These are phyloP conservation scores for Neoboletus magnificus DNA, from an alignment of 768 basidiomycete species.

Conservation along the genomic window DNA sequence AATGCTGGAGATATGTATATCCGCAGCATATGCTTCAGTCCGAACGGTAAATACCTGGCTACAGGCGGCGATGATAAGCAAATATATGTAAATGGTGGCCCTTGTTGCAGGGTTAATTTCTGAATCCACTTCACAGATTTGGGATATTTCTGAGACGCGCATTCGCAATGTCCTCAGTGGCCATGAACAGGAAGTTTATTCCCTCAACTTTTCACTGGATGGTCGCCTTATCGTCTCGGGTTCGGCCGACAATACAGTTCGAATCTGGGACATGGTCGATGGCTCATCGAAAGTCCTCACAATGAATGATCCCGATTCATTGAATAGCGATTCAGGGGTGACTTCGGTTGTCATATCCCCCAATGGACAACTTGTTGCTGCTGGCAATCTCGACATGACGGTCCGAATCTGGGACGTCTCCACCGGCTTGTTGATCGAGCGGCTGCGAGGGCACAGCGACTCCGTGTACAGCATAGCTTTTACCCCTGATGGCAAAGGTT, in stretches of 20 bases:
- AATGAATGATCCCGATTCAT: constrained; percentile 48
- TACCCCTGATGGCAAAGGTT: constrained; percentile 82
- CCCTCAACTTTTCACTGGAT: constrained; percentile 86
- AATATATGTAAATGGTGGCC: constrained; percentile 62
- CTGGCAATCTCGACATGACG: constrained; percentile 70
- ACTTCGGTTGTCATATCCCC: constrained; percentile 80
- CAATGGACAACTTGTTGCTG: constrained; percentile 62
- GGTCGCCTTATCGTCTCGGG: constrained; percentile 86
- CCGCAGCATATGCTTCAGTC: constrained; percentile 77
- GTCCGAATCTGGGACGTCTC: constrained; percentile 79
- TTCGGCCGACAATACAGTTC: constrained; percentile 70
- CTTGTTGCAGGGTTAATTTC: neutral
- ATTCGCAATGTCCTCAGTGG: constrained; percentile 83
- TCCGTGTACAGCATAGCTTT: constrained; percentile 90
- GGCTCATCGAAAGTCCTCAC: constrained; percentile 34
- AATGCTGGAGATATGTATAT: constrained; percentile 86
- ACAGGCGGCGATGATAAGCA: constrained; percentile 90
- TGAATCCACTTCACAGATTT: constrained; percentile 56
- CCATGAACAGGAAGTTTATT: constrained; percentile 92
- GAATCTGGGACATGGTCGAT: constrained; percentile 63
- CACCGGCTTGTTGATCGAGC: constrained; percentile 64
- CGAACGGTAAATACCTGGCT: constrained; percentile 67
- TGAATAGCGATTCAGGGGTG: constrained; percentile 59
- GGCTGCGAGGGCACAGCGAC: constrained; percentile 75
- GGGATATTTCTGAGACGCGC: constrained; percentile 81